These are phyloP conservation scores for Leccinum rimulosum DNA, from an alignment of 768 basidiomycete species.

Conservation along the genomic window DNA sequence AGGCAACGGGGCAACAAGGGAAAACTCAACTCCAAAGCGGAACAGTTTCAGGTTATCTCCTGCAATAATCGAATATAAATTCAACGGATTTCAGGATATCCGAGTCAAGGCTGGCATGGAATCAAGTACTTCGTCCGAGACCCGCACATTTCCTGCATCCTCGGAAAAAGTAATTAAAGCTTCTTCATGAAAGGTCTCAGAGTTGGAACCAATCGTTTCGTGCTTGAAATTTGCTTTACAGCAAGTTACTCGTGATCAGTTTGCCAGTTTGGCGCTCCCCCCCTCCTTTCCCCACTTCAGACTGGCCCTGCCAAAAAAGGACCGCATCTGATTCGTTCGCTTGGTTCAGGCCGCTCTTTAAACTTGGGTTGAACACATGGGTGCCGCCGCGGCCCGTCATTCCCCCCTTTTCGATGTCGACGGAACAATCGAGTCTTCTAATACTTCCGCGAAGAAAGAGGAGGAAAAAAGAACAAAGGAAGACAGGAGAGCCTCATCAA, in stretches of 20 bases:
- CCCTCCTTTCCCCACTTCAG: background rate
- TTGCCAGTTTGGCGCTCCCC: background rate
- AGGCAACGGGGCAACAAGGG: background rate
- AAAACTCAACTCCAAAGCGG: background rate
- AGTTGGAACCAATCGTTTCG: background rate
- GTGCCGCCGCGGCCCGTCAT: background rate
- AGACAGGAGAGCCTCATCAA: background rate
- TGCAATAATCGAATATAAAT: background rate
- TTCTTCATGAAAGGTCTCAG: background rate
- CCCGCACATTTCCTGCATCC: background rate
- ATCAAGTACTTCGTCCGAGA: background rate
- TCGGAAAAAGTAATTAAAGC: background rate
- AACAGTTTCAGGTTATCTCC: background rate
- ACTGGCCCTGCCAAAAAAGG: background rate
- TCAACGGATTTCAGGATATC: background rate
- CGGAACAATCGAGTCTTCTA: conserved; percentile 2
- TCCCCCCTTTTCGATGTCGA: background rate
- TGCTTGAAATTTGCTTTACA: background rate
- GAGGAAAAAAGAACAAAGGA: background rate
- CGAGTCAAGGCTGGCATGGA: background rate
- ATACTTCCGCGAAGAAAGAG: conserved; percentile 8
- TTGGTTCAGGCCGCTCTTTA: background rate
- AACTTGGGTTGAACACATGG: background rate
- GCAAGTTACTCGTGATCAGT: background rate
- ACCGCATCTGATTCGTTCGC: background rate